Base-by-base conservation (phyloP, 257 asterid species). In the Catharanthus roseus region DNA sequence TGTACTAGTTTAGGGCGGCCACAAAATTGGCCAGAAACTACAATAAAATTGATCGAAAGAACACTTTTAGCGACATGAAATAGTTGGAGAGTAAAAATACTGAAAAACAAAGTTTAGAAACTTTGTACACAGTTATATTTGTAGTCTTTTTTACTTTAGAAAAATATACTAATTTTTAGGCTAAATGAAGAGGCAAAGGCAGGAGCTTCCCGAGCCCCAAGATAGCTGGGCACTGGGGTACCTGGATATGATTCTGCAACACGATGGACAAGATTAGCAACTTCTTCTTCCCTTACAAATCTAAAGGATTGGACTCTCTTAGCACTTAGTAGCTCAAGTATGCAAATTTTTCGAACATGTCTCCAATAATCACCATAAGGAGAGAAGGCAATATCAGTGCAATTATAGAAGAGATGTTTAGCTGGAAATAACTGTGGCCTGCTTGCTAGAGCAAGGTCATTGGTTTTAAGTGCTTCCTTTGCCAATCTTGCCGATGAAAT, bases 311-410 rank as follows among this genome's bases (percentile, higher is more conserved):
- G 88, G 21, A 88, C 90, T 10, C 88, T 54, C 42, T 58, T 84
- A 3, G 71, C 58, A 60, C 88, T 88, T 0, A 88, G 50, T 0
- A 84, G 85, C 75, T 86, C 81, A 1, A 81, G 56, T 19, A 68
- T 81, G 77, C 84, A 74, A 60, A 87, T 74, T 72, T 80, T 87
- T 26, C 86, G 62, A 10, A 79, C 70, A 34, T 78, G 75, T 23
- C 87, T 70, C 95, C 95, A 86, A 66, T 82, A 81, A 50, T 78
- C 69, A n/a, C 87, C 78, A 49, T 82, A 84, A 1, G 91, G 91
- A 1, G 91, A 72, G 47, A 84, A 86, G 28, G 45, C 87, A 12
- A 88, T 29, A 62, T 86, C 77, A 0, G 86, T 82, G 79, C 85
- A 81, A 79, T 83, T 77, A 55, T 86, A 88, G 74, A 83, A 84